phyloP scores from a whole-genome alignment of 305 asterid species.

The Solanum aculeatissimum region DNA sequence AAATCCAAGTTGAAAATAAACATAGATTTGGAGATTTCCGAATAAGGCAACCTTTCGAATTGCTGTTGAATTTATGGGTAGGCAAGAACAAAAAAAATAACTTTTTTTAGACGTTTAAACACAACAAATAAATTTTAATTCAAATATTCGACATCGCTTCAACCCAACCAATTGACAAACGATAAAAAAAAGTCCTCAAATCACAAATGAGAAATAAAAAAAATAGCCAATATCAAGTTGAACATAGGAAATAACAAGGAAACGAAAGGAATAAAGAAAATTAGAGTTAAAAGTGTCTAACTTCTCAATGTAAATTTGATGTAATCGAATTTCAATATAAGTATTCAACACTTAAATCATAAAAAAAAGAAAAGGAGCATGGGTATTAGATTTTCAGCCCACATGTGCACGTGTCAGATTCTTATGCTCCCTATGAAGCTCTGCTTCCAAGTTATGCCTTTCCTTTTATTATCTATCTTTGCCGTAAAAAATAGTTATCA shows the following conservation, averaged over 20 bases:
- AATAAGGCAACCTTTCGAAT: too few species aligned
- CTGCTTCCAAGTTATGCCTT: not conserved
- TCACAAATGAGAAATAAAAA: too few species aligned
- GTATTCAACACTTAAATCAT: too few species aligned
- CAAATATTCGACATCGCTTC: not conserved
- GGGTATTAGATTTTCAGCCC: slow-evolving; percentile 8
- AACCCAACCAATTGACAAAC: too few species aligned
- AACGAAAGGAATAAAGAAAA: not conserved
- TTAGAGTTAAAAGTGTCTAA: not conserved
- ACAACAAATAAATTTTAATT: too few species aligned
- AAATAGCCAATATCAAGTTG: not conserved
- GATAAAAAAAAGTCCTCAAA: too few species aligned
- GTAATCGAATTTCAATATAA: not conserved
- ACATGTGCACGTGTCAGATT: slow-evolving; percentile 6
- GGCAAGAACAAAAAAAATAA: too few species aligned
- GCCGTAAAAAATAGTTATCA: too few species aligned
- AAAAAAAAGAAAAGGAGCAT: slow-evolving; percentile 4
- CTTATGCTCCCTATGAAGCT: not conserved
- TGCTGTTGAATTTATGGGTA: too few species aligned
- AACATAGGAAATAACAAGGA: not conserved
- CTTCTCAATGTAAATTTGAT: not conserved
- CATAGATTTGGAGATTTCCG: too few species aligned
- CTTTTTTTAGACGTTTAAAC: too few species aligned
- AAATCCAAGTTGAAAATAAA: too few species aligned
- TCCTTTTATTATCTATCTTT: not conserved